Evolutionary conservation across 2,329 filamentous ascomycete genomes (phyloP), one percentile per base, ranked within the genome.

Genomic region (Boeremia exigua): DNA sequence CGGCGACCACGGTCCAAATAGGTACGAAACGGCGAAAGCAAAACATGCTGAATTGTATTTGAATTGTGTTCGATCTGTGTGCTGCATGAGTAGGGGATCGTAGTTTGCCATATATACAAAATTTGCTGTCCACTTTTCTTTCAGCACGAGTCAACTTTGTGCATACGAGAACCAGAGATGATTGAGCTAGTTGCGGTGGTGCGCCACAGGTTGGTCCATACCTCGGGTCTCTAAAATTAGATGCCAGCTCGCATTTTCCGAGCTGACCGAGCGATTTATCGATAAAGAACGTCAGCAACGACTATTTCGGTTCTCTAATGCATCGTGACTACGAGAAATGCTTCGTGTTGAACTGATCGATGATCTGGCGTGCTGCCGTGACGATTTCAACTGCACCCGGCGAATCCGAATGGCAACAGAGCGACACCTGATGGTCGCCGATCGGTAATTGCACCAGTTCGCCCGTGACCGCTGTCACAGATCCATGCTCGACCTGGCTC

Each of bases 331-430:
- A 28, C 28, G 47, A 17, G 15, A 48, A 56, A 34, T 51, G 25
- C 30, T 56, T 51, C 17, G 38, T 51, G 47, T 79, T 80, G 44
- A 77, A 78, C 45, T 76, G 70, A 37, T 79, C 75, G 1, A 79
- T 66, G 28, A 79, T 78, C 47, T 74, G 65, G 19, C 77, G 70
- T 5, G 78, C 77, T 7, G 77, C 73, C 11, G 69, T 77, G 2
- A 80, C 77, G 51, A 80, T 80, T 9, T 79, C 72, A 7, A 80
- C 66, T 3, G 77, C 77, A 8, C 76, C 78, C 1, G 78, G 78
- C 15, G 75, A 78, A 53, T 80, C 78, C 2, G 75, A 78, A 47
- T 80, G 78, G 54, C 78, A 80, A 64, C 78, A 80, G 12, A 80
- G 59, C 14, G 74, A 77, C 2, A 80, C 73, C 38, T 77, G 63